These are phyloP conservation scores for Echinochloa phyllopogon DNA, from an alignment of 176 grass and related monocot species.

Conservation along the genomic window DNA sequence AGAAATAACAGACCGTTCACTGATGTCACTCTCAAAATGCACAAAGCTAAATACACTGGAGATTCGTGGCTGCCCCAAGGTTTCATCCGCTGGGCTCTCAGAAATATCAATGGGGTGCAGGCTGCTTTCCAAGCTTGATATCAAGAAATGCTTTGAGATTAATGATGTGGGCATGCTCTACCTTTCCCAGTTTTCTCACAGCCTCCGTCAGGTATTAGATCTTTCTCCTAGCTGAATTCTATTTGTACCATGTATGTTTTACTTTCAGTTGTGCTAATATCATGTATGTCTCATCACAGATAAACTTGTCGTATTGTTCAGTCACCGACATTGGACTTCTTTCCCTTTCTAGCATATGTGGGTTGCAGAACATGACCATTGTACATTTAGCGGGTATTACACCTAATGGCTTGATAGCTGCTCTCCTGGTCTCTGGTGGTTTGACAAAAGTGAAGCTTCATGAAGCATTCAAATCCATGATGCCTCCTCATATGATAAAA, in stretches of 20 bases:
- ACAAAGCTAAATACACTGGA: slow-evolving; percentile 65
- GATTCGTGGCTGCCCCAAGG: slow-evolving; percentile 63
- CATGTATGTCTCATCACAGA: slow-evolving; percentile 46
- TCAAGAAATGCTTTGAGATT: slow-evolving; percentile 76
- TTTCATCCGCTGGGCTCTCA: slow-evolving; percentile 63
- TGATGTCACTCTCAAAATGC: slow-evolving; percentile 72
- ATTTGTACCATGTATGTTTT: background rate
- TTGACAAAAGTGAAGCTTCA: slow-evolving; percentile 83
- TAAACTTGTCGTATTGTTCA: slow-evolving; percentile 90
- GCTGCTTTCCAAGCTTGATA: slow-evolving; percentile 77
- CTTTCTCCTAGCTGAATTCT: background rate
- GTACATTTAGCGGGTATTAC: slow-evolving; percentile 72
- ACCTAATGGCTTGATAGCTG: slow-evolving; percentile 64
- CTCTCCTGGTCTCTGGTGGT: slow-evolving; percentile 71
- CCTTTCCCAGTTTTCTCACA: slow-evolving; percentile 72
- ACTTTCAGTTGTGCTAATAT: slow-evolving; percentile 16
- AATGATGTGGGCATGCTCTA: slow-evolving; percentile 75
- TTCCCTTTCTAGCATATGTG: slow-evolving; percentile 77
- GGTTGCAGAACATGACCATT: slow-evolving; percentile 78
- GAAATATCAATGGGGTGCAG: slow-evolving; percentile 61
- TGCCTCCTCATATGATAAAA: slow-evolving; percentile 64
- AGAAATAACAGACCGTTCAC: slow-evolving; percentile 65
- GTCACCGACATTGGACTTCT: slow-evolving; percentile 82
- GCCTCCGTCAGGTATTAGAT: slow-evolving; percentile 59
- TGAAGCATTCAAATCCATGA: slow-evolving; percentile 66